These are phyloP conservation scores for Stygiomarasmius scandens DNA, from an alignment of 1,284 basidiomycete genomes.

Conservation along the genomic window DNA sequence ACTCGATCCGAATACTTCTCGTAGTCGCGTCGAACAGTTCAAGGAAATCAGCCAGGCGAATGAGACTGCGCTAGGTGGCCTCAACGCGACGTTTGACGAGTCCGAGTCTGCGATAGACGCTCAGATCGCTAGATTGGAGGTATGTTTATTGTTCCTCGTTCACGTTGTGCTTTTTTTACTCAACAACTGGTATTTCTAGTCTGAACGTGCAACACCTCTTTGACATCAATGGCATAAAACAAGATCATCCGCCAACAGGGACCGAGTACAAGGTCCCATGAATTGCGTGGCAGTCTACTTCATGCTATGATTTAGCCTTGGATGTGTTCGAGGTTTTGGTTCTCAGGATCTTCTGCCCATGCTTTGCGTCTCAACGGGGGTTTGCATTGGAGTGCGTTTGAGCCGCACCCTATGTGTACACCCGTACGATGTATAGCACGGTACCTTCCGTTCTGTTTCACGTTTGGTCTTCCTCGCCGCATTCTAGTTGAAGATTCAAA, in stretches of 20 bases:
- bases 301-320: slow-evolving; percentile 94
- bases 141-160: slow-evolving; percentile 32
- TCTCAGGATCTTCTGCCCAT: no score
- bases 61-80: slow-evolving; percentile 72
- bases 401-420: no score
- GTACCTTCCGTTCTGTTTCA: no score
- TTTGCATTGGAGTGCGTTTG: no score
- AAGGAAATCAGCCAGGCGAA: slow-evolving; percentile 82
- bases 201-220: slow-evolving; percentile 70
- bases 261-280: slow-evolving; percentile 99
- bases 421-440: no score
- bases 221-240: slow-evolving; percentile 99
- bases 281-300: slow-evolving; percentile 97
- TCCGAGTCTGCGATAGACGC: slow-evolving; percentile 73
- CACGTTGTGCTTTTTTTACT: neutral
- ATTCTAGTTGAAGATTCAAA: no score
- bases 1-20: slow-evolving; percentile 71
- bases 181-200: slow-evolving; percentile 43
- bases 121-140: slow-evolving; percentile 67
- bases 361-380: no score
- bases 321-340: slow-evolving; percentile 93
- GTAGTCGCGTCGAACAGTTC: slow-evolving; percentile 79
- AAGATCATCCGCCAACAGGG: slow-evolving; percentile 99
- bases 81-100: slow-evolving; percentile 78
- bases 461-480: no score